phyloP scores from a whole-genome alignment of 352 stramenopile genomes.

The Globisporangium perplexum region DNA sequence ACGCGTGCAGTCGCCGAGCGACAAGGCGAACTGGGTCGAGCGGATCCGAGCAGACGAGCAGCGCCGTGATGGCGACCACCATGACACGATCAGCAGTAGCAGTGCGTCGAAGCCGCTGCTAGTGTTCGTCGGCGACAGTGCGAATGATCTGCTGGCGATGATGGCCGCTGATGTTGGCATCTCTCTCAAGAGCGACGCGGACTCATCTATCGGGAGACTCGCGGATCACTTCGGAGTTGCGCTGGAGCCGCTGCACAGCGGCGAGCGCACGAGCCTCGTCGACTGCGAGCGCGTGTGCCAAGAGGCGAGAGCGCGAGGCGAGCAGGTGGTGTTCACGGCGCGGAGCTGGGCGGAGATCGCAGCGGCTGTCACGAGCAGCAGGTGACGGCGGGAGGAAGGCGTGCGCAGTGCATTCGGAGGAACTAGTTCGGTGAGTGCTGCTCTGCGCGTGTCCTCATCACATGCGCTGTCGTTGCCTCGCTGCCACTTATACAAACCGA shows the following conservation, averaged over 20 bases:
- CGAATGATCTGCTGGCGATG: conserved; percentile 59
- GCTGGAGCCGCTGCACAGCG: conserved; percentile 19
- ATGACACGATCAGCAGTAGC: background rate
- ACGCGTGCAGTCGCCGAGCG: conserved; percentile 39
- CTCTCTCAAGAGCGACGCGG: conserved; percentile 18
- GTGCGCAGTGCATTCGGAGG: too few relatives aligned
- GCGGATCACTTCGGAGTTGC: conserved; percentile 28
- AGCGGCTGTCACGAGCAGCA: background rate
- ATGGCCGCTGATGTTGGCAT: conserved; percentile 59
- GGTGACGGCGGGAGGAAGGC: too few relatives aligned
- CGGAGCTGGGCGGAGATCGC: conserved; percentile 20
- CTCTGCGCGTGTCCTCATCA: background rate
- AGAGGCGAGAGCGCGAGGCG: background rate
- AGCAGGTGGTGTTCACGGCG: conserved; percentile 1
- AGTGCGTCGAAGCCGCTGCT: conserved; percentile 3
- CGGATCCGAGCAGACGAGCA: conserved; percentile 5
- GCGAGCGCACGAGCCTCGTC: conserved; percentile 5
- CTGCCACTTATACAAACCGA: background rate
- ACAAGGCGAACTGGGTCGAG: conserved; percentile 43
- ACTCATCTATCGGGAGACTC: conserved; percentile 19
- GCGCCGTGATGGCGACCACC: background rate
- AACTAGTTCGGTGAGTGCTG: too few relatives aligned
- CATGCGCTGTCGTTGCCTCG: background rate
- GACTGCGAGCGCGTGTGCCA: conserved; percentile 10
- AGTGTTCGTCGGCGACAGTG: conserved; percentile 67